These are phyloP conservation scores for Colletotrichum sp. DNA, from an alignment of 2,329 filamentous ascomycete genomes.

Conservation along the genomic window DNA sequence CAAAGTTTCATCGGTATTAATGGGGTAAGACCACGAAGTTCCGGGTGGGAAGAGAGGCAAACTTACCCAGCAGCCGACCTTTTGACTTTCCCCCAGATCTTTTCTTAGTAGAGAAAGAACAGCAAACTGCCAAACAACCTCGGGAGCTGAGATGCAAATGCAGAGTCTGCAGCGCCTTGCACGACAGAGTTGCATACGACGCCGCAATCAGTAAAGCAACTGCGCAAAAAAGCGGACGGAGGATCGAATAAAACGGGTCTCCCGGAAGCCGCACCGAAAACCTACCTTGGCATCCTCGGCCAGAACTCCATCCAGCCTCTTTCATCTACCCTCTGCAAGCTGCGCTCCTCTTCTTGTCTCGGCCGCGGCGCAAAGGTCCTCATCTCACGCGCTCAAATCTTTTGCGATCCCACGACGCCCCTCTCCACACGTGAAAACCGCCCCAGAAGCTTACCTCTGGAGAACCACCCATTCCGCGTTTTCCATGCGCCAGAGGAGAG, in stretches of 20 bases:
- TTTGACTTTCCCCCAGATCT: background rate
- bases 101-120: background rate
- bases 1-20: background rate
- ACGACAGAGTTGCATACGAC: background rate
- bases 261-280: slow-evolving; percentile 8
- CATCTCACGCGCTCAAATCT: background rate
- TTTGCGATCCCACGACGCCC: background rate
- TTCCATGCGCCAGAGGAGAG: background rate
- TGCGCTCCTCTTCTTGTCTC: background rate
- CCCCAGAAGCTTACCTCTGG: slow-evolving; percentile 17
- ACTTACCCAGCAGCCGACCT: background rate
- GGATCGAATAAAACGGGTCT: slow-evolving; percentile 4
- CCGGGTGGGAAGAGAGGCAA: background rate
- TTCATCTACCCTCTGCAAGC: background rate
- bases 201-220: background rate
- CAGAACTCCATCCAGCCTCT: background rate
- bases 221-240: background rate
- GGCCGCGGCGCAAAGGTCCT: background rate
- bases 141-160: background rate
- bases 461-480: background rate
- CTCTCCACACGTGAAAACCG: slow-evolving; percentile 7
- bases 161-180: background rate
- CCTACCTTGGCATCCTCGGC: background rate
- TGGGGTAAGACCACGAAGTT: background rate
- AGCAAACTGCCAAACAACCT: background rate